These are phyloP conservation scores for Tardiomyces digboiensis DNA, from an alignment of 1,139 yeast genomes.

Conservation along the genomic window DNA sequence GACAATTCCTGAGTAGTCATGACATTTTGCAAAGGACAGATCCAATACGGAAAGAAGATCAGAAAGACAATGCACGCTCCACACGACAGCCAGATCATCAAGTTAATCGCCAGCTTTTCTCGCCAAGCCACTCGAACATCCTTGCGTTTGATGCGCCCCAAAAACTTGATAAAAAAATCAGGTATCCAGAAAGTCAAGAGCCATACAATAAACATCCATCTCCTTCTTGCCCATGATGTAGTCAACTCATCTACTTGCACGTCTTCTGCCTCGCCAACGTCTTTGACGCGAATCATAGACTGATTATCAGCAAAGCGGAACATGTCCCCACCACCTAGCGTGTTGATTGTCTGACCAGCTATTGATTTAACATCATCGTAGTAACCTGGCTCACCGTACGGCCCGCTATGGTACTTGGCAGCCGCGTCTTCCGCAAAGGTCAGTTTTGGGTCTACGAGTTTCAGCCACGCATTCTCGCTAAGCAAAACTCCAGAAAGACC, in stretches of 20 bases:
- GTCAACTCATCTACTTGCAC: slow-evolving; percentile 23
- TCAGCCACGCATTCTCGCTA: slow-evolving; percentile 33
- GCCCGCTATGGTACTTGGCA: slow-evolving; percentile 14
- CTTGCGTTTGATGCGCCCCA: slow-evolving; percentile 26
- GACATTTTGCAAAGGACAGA: slow-evolving; percentile 33
- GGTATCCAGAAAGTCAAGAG: slow-evolving; percentile 32
- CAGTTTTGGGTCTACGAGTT: slow-evolving; percentile 30
- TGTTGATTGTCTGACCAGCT: slow-evolving; percentile 12
- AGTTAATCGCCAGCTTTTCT: slow-evolving; percentile 33
- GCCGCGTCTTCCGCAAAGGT: slow-evolving; percentile 19
- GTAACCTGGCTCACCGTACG: slow-evolving; percentile 20
- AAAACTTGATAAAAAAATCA: slow-evolving; percentile 22
- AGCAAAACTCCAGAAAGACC: slow-evolving; percentile 33
- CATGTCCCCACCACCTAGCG: slow-evolving; percentile 28
- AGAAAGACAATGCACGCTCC: slow-evolving; percentile 26
- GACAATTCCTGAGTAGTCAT: slow-evolving; percentile 25
- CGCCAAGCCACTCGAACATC: slow-evolving; percentile 34
- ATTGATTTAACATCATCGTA: slow-evolving; percentile 26
- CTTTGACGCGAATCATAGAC: slow-evolving; percentile 24
- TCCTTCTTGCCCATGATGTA: slow-evolving; percentile 19
- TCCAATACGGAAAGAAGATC: slow-evolving; percentile 31
- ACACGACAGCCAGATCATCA: slow-evolving; percentile 33
- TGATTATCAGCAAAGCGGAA: slow-evolving; percentile 23
- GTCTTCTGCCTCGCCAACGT: slow-evolving; percentile 24
- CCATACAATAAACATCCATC: slow-evolving; percentile 32